A percentile compares a stretch with the other conserved stretches of the same genome.
Conservation (phyloP, 306 rosid species). For the Oemleria cerasiformis region DNA sequence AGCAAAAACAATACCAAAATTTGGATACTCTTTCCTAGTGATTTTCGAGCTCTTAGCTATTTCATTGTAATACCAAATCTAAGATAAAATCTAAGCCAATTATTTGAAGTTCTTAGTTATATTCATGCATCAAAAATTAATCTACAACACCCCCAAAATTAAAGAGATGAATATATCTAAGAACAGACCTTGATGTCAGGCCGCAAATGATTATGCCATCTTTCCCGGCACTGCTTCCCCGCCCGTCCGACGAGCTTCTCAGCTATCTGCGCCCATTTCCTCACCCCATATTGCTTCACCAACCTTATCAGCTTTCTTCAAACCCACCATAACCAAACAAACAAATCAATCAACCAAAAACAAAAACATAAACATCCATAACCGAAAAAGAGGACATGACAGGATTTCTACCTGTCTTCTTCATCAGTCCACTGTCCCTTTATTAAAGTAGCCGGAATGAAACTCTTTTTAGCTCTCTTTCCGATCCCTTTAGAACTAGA, state of each 20-base stretch:
- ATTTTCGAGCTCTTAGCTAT: background rate
- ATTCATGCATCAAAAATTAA: no score
- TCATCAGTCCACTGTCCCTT: conserved; percentile 91
- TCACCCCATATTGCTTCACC: conserved; percentile 75
- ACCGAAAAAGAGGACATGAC: background rate
- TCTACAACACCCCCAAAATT: background rate
- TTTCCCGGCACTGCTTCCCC: conserved; percentile 92
- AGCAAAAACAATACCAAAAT: background rate
- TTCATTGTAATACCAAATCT: background rate
- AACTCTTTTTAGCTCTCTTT: conserved; percentile 41
- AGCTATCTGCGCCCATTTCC: conserved; percentile 89
- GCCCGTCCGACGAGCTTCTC: conserved; percentile 74
- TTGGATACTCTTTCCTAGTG: background rate
- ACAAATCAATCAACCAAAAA: background rate
- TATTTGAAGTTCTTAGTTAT: background rate
- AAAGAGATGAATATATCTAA: background rate
- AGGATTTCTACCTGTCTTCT: conserved; percentile 64
- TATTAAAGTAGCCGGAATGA: conserved; percentile 37
- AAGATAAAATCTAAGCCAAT: background rate
- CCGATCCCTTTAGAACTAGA: conserved; percentile 21
- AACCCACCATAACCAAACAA: background rate
- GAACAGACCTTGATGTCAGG: conserved; percentile 79
- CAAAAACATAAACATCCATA: background rate
- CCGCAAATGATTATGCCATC: conserved; percentile 96
- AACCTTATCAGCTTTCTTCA: conserved; percentile 54